Percentiles rank a stretch among this genome's conserved stretches.
phyloP scores from a whole-genome alignment of 2,329 filamentous ascomycete species.

The Fragosphaeria purpurea region DNA sequence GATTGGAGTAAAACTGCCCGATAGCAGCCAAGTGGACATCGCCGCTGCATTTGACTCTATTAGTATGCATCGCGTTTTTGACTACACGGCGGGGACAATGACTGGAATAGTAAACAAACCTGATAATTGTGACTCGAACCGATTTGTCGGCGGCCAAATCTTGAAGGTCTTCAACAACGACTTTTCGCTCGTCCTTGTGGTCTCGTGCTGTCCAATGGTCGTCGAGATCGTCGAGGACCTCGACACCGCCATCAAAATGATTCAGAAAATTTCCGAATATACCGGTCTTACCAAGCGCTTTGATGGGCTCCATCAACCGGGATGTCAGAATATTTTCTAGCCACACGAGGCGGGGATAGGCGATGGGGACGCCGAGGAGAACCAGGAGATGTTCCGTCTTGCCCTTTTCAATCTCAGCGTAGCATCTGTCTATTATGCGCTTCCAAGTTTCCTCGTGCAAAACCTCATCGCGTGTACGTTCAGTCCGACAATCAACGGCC shows the following conservation, averaged over 20 bases:
- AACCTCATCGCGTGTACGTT: conserved; percentile 75
- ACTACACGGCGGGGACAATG: background rate
- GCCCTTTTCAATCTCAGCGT: conserved; percentile 70
- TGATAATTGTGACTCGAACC: conserved; percentile 80
- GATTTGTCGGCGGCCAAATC: conserved; percentile 89
- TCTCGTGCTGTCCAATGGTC: conserved; percentile 97
- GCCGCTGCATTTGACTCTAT: conserved; percentile 42
- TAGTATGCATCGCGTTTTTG: background rate
- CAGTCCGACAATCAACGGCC: conserved; percentile 83
- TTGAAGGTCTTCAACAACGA: conserved; percentile 83
- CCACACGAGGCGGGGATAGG: conserved; percentile 69
- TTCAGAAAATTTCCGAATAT: conserved; percentile 73
- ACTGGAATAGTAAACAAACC: conserved; percentile 28
- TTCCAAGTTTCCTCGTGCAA: conserved; percentile 74
- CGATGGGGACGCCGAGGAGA: conserved; percentile 71
- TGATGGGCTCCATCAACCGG: conserved; percentile 75
- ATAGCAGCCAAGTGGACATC: conserved; percentile 90
- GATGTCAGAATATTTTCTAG: conserved; percentile 71
- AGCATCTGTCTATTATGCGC: conserved; percentile 74
- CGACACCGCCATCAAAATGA: conserved; percentile 82
- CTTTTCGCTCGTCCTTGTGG: conserved; percentile 81
- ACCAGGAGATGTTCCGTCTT: conserved; percentile 86
- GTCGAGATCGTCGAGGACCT: conserved; percentile 84
- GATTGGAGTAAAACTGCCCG: conserved; percentile 90
- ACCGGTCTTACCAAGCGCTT: conserved; percentile 74